Percentiles rank a stretch among this genome's conserved stretches.
Evolutionary conservation across 257 asterid genomes (phyloP).

Genomic region (Penstemon newberryi): DNA sequence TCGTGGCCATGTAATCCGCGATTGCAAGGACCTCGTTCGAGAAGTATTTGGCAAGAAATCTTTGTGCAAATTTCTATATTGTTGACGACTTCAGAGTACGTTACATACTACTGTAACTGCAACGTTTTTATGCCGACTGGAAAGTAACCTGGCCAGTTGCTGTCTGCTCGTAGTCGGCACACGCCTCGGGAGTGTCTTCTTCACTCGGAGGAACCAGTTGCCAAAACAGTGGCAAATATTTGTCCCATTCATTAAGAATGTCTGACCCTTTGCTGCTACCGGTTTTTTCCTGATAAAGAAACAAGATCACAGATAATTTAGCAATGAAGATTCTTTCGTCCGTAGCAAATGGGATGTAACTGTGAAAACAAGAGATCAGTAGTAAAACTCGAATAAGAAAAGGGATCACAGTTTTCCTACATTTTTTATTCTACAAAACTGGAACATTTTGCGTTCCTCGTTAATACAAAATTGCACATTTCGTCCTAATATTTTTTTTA

Average conservation of each 20-base stretch:
- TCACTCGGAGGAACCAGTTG: slow-evolving; percentile 98
- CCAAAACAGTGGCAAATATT: slow-evolving; percentile 85
- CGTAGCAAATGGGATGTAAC: too few relatives aligned
- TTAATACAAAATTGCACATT: too few relatives aligned
- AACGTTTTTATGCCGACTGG: slow-evolving; percentile 54
- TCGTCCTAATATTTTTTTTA: too few relatives aligned
- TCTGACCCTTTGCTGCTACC: slow-evolving; percentile 79
- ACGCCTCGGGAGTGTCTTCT: slow-evolving; percentile 97
- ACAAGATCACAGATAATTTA: background rate
- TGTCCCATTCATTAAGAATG: slow-evolving; percentile 85
- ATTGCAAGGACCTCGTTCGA: too few relatives aligned
- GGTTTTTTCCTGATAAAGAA: slow-evolving; percentile 68
- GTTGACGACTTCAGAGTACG: background rate
- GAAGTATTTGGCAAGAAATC: too few relatives aligned
- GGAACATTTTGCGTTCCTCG: too few relatives aligned
- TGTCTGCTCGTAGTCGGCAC: slow-evolving; percentile 67
- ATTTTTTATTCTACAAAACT: too few relatives aligned
- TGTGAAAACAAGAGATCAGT: too few relatives aligned
- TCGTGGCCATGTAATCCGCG: too few relatives aligned
- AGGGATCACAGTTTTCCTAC: background rate
- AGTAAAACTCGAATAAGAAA: too few relatives aligned
- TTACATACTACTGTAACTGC: too few relatives aligned
- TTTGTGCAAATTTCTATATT: background rate
- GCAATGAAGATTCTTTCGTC: too few relatives aligned
- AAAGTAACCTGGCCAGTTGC: slow-evolving; percentile 58